Evolutionary conservation across 208 protist species (phyloP), one percentile per base, ranked within the genome.

Genomic region (Endotrypanum monterogeii): DNA sequence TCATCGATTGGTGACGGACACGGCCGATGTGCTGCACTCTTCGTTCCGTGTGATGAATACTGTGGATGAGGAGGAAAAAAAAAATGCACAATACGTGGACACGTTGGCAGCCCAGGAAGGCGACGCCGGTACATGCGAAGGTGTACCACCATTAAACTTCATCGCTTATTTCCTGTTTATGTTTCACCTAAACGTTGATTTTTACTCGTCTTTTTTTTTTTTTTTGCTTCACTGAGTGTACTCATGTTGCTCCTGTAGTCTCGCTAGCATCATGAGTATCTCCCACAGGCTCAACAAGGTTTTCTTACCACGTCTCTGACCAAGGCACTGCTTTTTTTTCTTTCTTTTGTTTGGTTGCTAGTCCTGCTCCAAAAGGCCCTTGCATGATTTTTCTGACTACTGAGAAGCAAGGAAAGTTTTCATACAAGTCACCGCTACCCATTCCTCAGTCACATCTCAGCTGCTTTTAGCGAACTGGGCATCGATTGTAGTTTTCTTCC

Each of bases 61-160:
- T n/a, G n/a, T n/a, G n/a, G n/a, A n/a, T n/a, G n/a, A 79, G 50
- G 25, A 23, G 11, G 73, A 68, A 44, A n/a, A 72, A 57, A 60
- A 67, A 23, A 56, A 61, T 28, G n/a, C 41, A n/a, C 41, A 18
- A 7, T 12, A 3, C 61, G 35, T 23, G 9, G 39, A 35, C 35
- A 48, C 37, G 1, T 35, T 5, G 46, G 25, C 35, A 11, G 57
- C 2, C 7, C 30, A 12, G 57, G n/a, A 18, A 8, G 7, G 32
- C 16, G n/a, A n/a, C n/a, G n/a, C n/a, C n/a, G n/a, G n/a, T n/a
- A n/a, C n/a, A n/a, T n/a, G n/a, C n/a, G n/a, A n/a, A n/a, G n/a
- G n/a, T n/a, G n/a, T n/a, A n/a, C n/a, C 57, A 63, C 14, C 23
- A 30, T n/a, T 41, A 20, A 25, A 25, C 18, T n/a, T n/a, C 52